Base-by-base conservation (phyloP, 2,329 filamentous ascomycete genomes). In the Penicillium sp. region DNA sequence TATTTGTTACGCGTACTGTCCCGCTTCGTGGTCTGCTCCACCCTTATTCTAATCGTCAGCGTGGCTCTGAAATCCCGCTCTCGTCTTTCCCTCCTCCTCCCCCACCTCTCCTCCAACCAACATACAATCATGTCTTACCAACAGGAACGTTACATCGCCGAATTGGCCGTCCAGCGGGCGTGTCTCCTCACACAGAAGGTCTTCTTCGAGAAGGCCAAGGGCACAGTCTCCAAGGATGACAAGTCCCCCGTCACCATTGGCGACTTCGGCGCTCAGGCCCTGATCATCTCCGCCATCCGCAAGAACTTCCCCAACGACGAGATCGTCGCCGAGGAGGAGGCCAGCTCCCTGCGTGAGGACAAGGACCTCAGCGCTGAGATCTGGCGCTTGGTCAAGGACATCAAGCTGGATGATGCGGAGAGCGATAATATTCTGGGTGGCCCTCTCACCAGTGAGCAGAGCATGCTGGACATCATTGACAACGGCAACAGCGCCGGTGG, bases 161-260 rank as follows among this genome's bases (percentile, higher is more conserved):
- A 93, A 73, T 85, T 96, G 43, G 92, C 92, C 60, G 92, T 96
- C 56, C 91, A 96, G 79, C 86, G 92, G 63, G 92, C 89, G 27
- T 80, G 85, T 23, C 80, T 91, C 63, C 82, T 92, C 57, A 92
- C 89, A 50, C 89, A 90, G 75, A 84, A 84, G 60, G 89, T 92
- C 71, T 90, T 90, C 80, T 82, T 92, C 78, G 89, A 93, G 68
- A 94, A 93, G 77, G 89, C 91, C 68, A 97, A 97, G 79, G 93
- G 93, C 67, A 97, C 94, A 45, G 83, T 96, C 50, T 89, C 88
- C 74, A 99, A 99, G 80, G 88, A 91, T 76, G 94, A 99, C 82
- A 91, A 91, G 73, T 96, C 92, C 10, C 94, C 94, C 64, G 94
- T 99, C 68, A 99, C 94, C 19, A 94, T 97, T 68, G 94, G 93